Percentiles rank a stretch among this genome's conserved stretches.
Evolutionary conservation across 306 rosid species (phyloP).

Genomic region (Quercus bicolor): DNA sequence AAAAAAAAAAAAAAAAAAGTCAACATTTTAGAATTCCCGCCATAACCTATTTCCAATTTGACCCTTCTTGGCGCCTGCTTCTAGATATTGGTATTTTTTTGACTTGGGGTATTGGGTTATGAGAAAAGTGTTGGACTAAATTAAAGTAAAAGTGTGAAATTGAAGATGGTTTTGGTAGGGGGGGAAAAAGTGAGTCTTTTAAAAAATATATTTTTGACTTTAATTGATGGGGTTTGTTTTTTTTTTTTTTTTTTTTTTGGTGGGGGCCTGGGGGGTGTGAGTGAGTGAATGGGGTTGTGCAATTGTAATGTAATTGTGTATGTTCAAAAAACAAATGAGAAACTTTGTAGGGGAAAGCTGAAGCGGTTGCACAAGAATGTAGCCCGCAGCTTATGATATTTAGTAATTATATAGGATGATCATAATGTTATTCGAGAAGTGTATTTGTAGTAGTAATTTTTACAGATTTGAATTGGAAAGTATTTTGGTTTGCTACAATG

Average conservation of each 20-base stretch:
- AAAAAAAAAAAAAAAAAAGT: background rate
- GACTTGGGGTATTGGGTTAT: conserved; percentile 38
- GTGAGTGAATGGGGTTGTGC: conserved; percentile 4
- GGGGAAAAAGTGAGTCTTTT: background rate
- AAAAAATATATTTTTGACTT: too few relatives aligned
- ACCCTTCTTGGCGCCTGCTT: conserved; percentile 30
- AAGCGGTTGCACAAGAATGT: conserved; percentile 54
- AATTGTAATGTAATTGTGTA: conserved; percentile 19
- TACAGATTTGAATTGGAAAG: conserved; percentile 7
- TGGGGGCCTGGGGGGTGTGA: conserved; percentile 9
- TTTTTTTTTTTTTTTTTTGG: background rate
- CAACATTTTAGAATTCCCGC: conserved; percentile 21
- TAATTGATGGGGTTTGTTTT: conserved; percentile 5
- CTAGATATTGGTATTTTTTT: conserved; percentile 17
- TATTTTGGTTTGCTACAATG: conserved; percentile 20
- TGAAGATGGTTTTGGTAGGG: background rate
- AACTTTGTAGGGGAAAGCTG: conserved; percentile 39
- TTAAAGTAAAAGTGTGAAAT: background rate
- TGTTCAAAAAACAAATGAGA: background rate
- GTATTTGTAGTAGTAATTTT: conserved; percentile 3
- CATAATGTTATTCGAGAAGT: background rate
- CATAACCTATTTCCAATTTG: conserved; percentile 32
- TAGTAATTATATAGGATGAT: conserved; percentile 25
- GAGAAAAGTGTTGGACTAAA: conserved; percentile 9
- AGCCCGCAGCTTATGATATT: conserved; percentile 61